Percentiles rank a stretch among this genome's conserved stretches.
These are phyloP conservation scores for Endocalyx cinctus DNA, from an alignment of 2,329 filamentous ascomycete species.

Conservation along the genomic window DNA sequence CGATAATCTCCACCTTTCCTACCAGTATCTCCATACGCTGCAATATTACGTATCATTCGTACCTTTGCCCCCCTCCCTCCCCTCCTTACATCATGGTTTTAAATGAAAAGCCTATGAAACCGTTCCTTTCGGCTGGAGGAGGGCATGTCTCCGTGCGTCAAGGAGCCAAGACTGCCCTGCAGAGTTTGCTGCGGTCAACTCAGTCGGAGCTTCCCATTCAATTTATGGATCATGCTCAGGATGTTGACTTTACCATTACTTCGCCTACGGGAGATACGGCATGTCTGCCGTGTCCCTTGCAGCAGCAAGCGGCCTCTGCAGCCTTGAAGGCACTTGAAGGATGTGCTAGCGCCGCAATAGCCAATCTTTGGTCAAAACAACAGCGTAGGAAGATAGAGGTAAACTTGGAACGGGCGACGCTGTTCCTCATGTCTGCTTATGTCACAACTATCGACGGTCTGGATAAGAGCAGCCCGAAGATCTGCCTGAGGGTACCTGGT, in stretches of 20 bases:
- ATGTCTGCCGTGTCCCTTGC: conserved; percentile 36
- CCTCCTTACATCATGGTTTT: conserved; percentile 16
- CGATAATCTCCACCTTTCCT: too few species aligned
- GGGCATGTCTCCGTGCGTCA: conserved; percentile 26
- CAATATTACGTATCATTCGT: too few species aligned
- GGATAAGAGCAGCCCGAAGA: conserved; percentile 41
- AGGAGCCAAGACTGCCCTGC: conserved; percentile 26
- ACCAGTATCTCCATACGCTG: too few species aligned
- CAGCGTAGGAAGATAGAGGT: conserved; percentile 39
- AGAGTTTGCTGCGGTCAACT: conserved; percentile 20
- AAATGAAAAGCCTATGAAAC: conserved; percentile 5
- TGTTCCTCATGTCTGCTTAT: conserved; percentile 55
- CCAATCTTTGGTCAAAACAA: conserved; percentile 46
- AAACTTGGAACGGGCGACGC: conserved; percentile 49
- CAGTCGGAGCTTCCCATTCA: conserved; percentile 27
- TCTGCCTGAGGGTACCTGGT: conserved; percentile 36
- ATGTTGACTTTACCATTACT: conserved; percentile 26
- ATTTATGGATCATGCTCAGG: conserved; percentile 21
- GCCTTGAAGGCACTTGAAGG: conserved; percentile 58
- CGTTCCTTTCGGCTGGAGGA: conserved; percentile 3
- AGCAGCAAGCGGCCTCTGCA: conserved; percentile 34
- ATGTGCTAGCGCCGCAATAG: conserved; percentile 54
- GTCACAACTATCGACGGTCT: conserved; percentile 51
- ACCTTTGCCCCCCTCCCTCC: too few species aligned
- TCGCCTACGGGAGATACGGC: conserved; percentile 25